Evolutionary conservation across 345 rosid genomes (phyloP), one percentile per base, ranked within the genome.

Genomic region (Ceriops zippeliana): DNA sequence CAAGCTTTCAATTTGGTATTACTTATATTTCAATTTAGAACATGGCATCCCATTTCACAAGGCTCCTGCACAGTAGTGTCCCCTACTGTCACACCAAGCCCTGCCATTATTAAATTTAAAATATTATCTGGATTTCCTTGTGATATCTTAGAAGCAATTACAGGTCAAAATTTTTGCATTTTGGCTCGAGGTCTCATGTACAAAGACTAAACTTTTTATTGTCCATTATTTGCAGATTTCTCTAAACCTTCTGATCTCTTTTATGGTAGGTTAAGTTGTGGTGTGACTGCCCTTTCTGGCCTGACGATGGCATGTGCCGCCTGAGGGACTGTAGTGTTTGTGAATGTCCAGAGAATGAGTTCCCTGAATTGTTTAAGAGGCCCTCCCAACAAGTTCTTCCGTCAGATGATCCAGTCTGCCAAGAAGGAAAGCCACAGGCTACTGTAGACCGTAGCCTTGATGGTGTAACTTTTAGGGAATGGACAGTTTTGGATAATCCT

Each of bases 211-310:
- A 3, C 0, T 15, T 42, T 0, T 42, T 34, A 1, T 42, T 42
- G 19, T 42, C 59, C 1, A 2, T 56, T 24, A 3, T 24, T 24
- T 56, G 0, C 31, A 56, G 30, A 56, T 10, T 24, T 56, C 24
- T 56, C 59, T 56, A 27, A 56, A 31, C 31, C 26, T 5, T 56
- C 59, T 22, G 26, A 27, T 21, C 30, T 56, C 9, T 24, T 15
- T 19, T 61, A 57, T 71, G 76, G 58, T 70, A 91, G 98, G 96
- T 86, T 75, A 93, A 89, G 76, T 77, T 93, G 68, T 89, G 96
- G 99, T 95, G 99, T 81, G 90, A 95, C 81, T 95, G 99, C 75
- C 97, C 95, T 58, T 91, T 89, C 81, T 89, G 91, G 98, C 96
- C 87, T n/a, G 98, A 89, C 79, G 97, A 93, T 77, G 90, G 96